phyloP scores from a whole-genome alignment of 2,329 filamentous ascomycete genomes.

The Emericellopsis atlantica region DNA sequence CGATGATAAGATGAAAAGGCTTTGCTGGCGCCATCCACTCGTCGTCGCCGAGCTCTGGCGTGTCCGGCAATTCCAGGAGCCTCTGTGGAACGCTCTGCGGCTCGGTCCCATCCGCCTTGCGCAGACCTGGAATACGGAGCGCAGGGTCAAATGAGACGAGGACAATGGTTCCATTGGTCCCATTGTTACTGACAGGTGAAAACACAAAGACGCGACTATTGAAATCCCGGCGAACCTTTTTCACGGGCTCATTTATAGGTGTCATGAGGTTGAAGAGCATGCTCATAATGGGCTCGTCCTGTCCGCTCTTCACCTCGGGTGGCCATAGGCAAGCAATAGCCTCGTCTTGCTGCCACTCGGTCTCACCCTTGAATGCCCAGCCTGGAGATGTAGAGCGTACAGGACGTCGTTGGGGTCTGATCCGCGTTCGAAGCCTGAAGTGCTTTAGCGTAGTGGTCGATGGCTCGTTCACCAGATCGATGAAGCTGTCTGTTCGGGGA shows the following conservation, averaged over 20 bases:
- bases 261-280: not conserved
- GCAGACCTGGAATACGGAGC: constrained; percentile 7
- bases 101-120: not conserved
- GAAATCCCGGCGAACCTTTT: constrained; percentile 1
- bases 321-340: no score
- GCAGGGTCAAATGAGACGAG: constrained; percentile 17
- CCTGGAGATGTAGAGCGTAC: no score
- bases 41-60: not conserved
- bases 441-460: no score
- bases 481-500: no score
- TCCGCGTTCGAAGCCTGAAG: no score
- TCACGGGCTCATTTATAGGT: not conserved
- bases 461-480: no score
- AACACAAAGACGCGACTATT: constrained; percentile 2
- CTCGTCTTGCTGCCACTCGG: no score
- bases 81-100: not conserved
- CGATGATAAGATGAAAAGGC: not conserved
- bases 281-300: not conserved
- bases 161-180: constrained; percentile 5
- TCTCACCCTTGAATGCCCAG: no score
- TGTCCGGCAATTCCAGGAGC: not conserved
- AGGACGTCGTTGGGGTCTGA: no score
- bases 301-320: not conserved
- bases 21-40: not conserved
- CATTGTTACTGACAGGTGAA: not conserved